Conservation (phyloP, 2,329 filamentous ascomycete genomes). For the Trichoderma sp. region DNA sequence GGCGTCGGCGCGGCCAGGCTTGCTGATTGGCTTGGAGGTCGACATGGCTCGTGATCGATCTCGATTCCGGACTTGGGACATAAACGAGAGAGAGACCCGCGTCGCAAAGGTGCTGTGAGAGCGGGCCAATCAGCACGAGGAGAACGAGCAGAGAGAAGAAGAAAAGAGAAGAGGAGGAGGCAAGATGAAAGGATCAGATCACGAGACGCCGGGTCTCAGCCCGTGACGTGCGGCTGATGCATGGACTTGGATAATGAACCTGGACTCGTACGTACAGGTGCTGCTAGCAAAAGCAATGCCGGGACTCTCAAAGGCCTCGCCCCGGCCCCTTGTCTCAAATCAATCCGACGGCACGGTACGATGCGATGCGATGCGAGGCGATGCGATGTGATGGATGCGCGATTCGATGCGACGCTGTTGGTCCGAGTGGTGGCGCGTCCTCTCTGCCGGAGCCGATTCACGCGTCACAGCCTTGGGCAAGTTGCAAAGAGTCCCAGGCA, state of each 20-base stretch:
- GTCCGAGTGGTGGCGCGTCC: background rate
- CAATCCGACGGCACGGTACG: slow-evolving; percentile 7
- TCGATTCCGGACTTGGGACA: background rate
- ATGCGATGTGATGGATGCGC: background rate
- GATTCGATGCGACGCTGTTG: background rate
- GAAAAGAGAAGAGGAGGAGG: background rate
- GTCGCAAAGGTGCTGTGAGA: background rate
- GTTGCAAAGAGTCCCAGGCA: background rate
- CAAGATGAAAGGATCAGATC: slow-evolving; percentile 15
- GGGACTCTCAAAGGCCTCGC: background rate
- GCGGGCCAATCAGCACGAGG: background rate
- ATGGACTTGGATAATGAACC: background rate
- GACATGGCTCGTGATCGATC: slow-evolving; percentile 11
- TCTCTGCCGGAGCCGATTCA: background rate
- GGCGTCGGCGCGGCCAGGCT: background rate
- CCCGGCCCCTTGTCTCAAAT: background rate
- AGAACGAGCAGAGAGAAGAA: background rate
- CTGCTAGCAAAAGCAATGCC: background rate
- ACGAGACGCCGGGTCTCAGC: slow-evolving; percentile 3
- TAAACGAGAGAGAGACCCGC: background rate
- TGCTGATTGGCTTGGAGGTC: background rate
- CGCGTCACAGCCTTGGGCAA: background rate
- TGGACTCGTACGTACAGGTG: background rate
- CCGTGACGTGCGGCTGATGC: slow-evolving; percentile 6
- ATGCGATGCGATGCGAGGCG: slow-evolving; percentile 1